Base-by-base conservation (phyloP, 2,329 filamentous ascomycete species). In the Colletotrichum gigasporum region DNA sequence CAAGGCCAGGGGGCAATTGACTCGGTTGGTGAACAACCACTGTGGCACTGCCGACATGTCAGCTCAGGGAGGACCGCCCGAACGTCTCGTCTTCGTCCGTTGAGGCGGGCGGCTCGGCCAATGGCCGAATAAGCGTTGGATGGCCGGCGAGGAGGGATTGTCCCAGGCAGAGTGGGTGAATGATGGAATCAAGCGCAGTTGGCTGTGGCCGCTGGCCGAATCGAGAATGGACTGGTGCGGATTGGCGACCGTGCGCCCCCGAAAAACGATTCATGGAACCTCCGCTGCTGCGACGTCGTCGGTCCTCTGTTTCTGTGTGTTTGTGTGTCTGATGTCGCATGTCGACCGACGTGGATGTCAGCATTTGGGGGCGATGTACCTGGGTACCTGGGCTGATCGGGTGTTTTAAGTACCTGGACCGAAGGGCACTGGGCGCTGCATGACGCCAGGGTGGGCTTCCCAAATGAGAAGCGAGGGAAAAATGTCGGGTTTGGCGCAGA, bases 241-340 rank as follows among this genome's bases (percentile, higher is more conserved):
- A 54, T 26, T 20, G 35, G 48, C 34, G 35, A 42, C 62, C 56
- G 62, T 65, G 62, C 62, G 44, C 50, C 16, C 22, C 16, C 22
- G 18, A 22, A 34, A 35, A 22, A 53, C 62, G 62, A 65, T 65
- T 65, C 62, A 65, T 65, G 56, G 48, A 5, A 11, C 30, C 24
- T 42, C 45, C 12, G 30, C 26, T 59, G 47, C 45, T 59, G 47
- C 45, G 55, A 53, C 54, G 47, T 48, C 39, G 55, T 60, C 39
- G 55, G 39, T 35, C 10, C 32, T 26, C 42, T 48, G 48, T 54
- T 6, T 28, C 18, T 22, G 52, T 47, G 11, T 58, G 42, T 61
- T 11, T 47, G 55, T 44, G 47, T 64, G 56, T 65, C 56, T 62
- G 62, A 65, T 65, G 62, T 65, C 48, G 62, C 56, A 65, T 55